Conservation (phyloP, 75 land plant species). For the Picea glauca region DNA sequence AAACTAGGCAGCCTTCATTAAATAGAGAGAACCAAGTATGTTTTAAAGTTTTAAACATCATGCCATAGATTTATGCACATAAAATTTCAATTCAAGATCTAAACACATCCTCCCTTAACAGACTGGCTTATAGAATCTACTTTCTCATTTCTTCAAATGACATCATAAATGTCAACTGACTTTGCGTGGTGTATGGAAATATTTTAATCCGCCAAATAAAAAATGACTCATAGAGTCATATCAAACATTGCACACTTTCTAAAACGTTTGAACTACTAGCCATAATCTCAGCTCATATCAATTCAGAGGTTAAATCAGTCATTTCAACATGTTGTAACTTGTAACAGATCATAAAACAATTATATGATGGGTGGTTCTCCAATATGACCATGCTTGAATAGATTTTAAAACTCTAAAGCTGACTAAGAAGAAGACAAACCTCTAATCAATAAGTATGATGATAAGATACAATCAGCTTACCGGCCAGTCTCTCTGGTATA, state of each 20-base stretch:
- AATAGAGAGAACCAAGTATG: background rate
- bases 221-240: background rate
- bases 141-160: background rate
- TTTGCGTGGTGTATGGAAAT: background rate
- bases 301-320: background rate
- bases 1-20: background rate
- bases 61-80: background rate
- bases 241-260: background rate
- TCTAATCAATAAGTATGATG: background rate
- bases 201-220: background rate
- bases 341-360: background rate
- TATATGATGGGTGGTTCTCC: background rate
- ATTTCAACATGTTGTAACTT: background rate
- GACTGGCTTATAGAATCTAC: background rate
- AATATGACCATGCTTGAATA: background rate
- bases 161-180: background rate
- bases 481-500: constrained; percentile 83
- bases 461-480: constrained; percentile 27
- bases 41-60: background rate
- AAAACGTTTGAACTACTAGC: background rate
- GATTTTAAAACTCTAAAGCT: constrained; percentile 2
- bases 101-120: background rate
- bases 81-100: background rate
- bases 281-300: background rate
- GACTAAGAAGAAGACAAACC: background rate